Evolutionary conservation across 495 filamentous ascomycete genomes (phyloP).

Genomic region (Xylaria intraflava): DNA sequence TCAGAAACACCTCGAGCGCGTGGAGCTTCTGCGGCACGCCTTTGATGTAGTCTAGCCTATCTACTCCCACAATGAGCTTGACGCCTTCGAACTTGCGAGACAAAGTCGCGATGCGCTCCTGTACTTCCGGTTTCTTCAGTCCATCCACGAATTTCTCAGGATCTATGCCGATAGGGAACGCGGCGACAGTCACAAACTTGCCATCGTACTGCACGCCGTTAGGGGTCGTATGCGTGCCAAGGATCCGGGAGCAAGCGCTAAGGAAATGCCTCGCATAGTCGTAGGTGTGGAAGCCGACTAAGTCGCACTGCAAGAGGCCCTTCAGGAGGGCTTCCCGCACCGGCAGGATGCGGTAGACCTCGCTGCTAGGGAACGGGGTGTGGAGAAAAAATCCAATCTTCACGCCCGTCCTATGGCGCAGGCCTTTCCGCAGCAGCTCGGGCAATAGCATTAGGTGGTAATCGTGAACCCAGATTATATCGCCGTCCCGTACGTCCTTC

Average conservation of each 20-base stretch:
- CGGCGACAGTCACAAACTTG: slow-evolving; percentile 65
- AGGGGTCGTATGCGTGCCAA: slow-evolving; percentile 72
- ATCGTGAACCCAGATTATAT: slow-evolving; percentile 92
- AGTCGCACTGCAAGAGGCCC: slow-evolving; percentile 75
- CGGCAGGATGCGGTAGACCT: slow-evolving; percentile 86
- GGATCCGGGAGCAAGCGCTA: slow-evolving; percentile 73
- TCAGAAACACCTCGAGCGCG: slow-evolving; percentile 82
- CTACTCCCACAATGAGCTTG: slow-evolving; percentile 88
- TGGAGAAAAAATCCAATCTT: slow-evolving; percentile 94
- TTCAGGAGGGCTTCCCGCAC: slow-evolving; percentile 75
- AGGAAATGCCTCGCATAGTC: slow-evolving; percentile 89
- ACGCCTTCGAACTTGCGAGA: slow-evolving; percentile 77
- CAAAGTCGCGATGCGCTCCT: slow-evolving; percentile 68
- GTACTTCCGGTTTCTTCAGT: slow-evolving; percentile 70
- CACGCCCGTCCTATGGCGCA: slow-evolving; percentile 65
- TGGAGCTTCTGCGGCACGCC: slow-evolving; percentile 93
- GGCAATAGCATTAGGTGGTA: slow-evolving; percentile 94
- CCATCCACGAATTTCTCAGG: slow-evolving; percentile 91
- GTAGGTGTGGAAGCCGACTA: slow-evolving; percentile 93
- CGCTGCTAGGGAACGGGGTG: slow-evolving; percentile 87
- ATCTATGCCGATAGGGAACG: slow-evolving; percentile 92
- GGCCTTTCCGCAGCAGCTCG: slow-evolving; percentile 71
- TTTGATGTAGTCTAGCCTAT: slow-evolving; percentile 93
- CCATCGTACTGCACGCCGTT: slow-evolving; percentile 74
- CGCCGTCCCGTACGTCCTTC: slow-evolving; percentile 65